Evolutionary conservation across 192 early-diverging fungal genomes (phyloP), one percentile per base, ranked within the genome.

Genomic region (Coemansia sp.): DNA sequence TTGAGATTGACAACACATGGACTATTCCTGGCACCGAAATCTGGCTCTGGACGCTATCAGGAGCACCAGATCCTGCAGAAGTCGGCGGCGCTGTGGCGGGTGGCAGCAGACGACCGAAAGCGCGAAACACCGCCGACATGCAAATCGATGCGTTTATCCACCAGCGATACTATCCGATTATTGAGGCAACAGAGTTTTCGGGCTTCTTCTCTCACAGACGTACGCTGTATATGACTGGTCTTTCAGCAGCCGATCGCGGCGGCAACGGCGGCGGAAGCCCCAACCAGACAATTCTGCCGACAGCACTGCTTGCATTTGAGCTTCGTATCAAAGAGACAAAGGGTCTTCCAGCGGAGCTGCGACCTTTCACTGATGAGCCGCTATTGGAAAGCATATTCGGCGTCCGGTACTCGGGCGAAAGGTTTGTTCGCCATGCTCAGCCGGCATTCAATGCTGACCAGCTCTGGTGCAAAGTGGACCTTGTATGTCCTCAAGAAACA

Each of bases 81-180:
- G 40, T 32, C 21, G 42, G 54, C 13, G 41, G 36, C 5, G 36
- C 39, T 11, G 4, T 59, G 8, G 36, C 32, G 6, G 12, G n/a
- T 45, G 21, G 39, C 54, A 45, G 32, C 10, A 46, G 45, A 5
- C 8, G 22, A 36, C 9, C 36, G 48, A 15, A 41, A 22, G 47
- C 16, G 42, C 32, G 42, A 42, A n/a, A 18, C 9, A 36, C 56
- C 43, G 65, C 62, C 2, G 73, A 71, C 9, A 64, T 32, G 36
- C 78, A 72, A 15, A 55, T 67, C 19, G 66, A 75, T 32, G 66
- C 69, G 39, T 76, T 80, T 57, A 63, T 76, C 41, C 78, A 80
- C 63, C 73, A 76, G 73, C 69, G 73, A 6, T 76, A 72, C 63
- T 80, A 76, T 47, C 67, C 78, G 39, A 68, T 80, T 66, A 63